Evolutionary conservation across 1,284 basidiomycete species (phyloP), one percentile per base, ranked within the genome.

Genomic region (Termitomyces sp.): DNA sequence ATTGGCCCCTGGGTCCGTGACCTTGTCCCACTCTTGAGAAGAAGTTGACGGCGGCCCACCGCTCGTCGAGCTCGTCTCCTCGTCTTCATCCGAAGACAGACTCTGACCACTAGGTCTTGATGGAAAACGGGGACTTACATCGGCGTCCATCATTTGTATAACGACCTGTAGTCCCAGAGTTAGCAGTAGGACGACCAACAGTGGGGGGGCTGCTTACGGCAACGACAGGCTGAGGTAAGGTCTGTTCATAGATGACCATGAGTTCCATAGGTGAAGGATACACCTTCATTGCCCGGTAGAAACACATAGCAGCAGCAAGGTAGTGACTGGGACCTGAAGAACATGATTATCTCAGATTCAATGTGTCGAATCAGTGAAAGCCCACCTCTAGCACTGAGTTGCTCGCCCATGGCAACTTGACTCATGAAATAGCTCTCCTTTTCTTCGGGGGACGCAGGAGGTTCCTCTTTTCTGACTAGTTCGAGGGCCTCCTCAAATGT

Each of bases 221-320:
- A 74, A 97, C 95, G 57, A 98, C 82, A 46, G 89, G 83, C 53
- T 84, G 81, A 10, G 93, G 92, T 44, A 96, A 84, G 43, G 94
- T 94, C 75, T 92, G 91, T 74, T 98, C 87, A 70, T 97, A 97
- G 65, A 98, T 92, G 69, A 86, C 82, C 63, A 96, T 87, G 61
- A 98, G 83, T 70, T 98, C 94, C 43, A 94, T 83, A 9, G 94
- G 93, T 47, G 89, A 84, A 54, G 95, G 96, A 76, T 98, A 99
- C 44, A 97, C 94, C 56, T 92, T 84, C 59, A 98, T 83, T 5
- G 94, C 96, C 57, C 91, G 84, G 81, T 88, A 98, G 82, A 98
- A 98, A 52, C 88, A 84, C 66, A 92, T 75, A 28, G 97, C 94
- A 6, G 96, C 88, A 17, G 86, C 79, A 45, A 96, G 78, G 65